phyloP scores from a whole-genome alignment of 192 early-diverging fungal genomes.

The Coemansia sp. region DNA sequence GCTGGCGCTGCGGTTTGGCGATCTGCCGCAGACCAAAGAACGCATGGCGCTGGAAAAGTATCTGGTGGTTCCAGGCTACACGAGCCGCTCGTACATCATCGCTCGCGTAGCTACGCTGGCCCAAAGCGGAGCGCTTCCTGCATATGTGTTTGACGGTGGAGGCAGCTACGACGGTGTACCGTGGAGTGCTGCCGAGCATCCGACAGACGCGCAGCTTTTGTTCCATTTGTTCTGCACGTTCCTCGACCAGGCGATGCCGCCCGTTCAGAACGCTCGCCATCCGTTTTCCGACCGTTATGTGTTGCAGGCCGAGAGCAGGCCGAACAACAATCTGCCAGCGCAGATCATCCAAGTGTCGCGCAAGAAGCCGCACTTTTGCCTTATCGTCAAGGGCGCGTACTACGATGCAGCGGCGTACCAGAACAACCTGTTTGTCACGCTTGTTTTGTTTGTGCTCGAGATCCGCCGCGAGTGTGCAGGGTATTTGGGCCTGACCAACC shows the following conservation, averaged over 20 bases:
- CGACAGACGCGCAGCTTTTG: slow-evolving; percentile 58
- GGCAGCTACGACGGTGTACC: slow-evolving; percentile 5
- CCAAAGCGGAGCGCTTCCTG: slow-evolving; percentile 39
- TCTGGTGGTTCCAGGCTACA: slow-evolving; percentile 38
- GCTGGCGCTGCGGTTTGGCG: slow-evolving; percentile 35
- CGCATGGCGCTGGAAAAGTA: slow-evolving; percentile 55
- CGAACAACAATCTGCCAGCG: slow-evolving; percentile 48
- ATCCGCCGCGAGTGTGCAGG: slow-evolving; percentile 57
- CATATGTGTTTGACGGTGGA: slow-evolving; percentile 43
- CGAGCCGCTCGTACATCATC: slow-evolving; percentile 44
- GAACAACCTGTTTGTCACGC: slow-evolving; percentile 46
- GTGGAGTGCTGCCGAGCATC: slow-evolving; percentile 36
- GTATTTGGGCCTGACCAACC: slow-evolving; percentile 57
- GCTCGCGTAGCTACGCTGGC: slow-evolving; percentile 44
- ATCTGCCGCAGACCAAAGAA: slow-evolving; percentile 43
- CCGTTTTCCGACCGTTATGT: slow-evolving; percentile 59
- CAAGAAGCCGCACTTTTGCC: slow-evolving; percentile 54
- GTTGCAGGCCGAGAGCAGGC: slow-evolving; percentile 52
- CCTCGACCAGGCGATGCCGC: slow-evolving; percentile 59
- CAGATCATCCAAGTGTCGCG: slow-evolving; percentile 59
- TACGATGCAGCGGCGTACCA: slow-evolving; percentile 57
- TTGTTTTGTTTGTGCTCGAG: slow-evolving; percentile 56
- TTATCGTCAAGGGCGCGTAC: slow-evolving; percentile 55
- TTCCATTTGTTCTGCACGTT: slow-evolving; percentile 63
- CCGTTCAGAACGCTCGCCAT: slow-evolving; percentile 46